A percentile compares a stretch with the other conserved stretches of the same genome.
phyloP scores from a whole-genome alignment of 306 rosid genomes.

The Oemleria cerasiformis region DNA sequence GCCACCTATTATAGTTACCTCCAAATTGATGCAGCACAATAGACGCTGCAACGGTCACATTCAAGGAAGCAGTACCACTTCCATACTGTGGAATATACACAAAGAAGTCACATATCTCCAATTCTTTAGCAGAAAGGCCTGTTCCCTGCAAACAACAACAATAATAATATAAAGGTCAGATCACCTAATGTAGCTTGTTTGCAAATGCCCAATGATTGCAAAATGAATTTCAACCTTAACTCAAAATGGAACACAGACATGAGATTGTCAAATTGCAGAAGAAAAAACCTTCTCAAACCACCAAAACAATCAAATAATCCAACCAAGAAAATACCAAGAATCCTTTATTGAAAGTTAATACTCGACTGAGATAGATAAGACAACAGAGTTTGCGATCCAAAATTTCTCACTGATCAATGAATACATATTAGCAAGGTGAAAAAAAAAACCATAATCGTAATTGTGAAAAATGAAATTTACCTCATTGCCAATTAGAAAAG shows the following conservation, averaged over 20 bases:
- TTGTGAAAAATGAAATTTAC: conserved; percentile 21
- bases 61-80: conserved; percentile 82
- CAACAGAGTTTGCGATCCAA: background rate
- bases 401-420: background rate
- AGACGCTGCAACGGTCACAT: conserved; percentile 93
- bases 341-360: background rate
- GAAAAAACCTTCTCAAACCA: background rate
- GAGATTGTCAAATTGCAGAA: background rate
- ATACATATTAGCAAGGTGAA: background rate
- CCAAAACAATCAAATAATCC: background rate
- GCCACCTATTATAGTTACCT: conserved; percentile 44
- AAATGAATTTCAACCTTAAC: background rate
- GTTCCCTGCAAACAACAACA: conserved; percentile 50
- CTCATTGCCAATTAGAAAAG: conserved; percentile 93
- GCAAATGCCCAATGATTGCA: background rate
- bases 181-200: conserved; percentile 1
- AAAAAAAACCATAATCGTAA: background rate
- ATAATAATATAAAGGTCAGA: background rate
- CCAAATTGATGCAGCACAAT: conserved; percentile 90
- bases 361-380: background rate
- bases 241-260: background rate
- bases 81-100: conserved; percentile 95
- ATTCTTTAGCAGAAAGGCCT: conserved; percentile 83
- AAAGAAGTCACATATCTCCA: conserved; percentile 86
- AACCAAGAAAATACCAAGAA: background rate